Evolutionary conservation across 768 basidiomycete genomes (phyloP), one percentile per base, ranked within the genome.

Genomic region (Tricholoma furcatifolium): DNA sequence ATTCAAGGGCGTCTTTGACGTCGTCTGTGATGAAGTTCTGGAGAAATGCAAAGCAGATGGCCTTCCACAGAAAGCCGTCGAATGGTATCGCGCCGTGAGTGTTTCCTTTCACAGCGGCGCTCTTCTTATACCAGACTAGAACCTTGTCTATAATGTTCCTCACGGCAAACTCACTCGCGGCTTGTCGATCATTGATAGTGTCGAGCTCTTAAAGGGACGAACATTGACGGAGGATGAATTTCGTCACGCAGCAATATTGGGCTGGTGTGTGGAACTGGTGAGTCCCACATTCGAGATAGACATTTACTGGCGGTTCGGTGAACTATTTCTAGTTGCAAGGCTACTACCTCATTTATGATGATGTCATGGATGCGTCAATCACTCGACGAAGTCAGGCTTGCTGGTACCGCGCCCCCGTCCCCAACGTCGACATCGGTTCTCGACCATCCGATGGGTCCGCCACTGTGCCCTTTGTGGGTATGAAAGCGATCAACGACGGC

Each of bases 151-250:
- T 76, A 98, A 98, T 70, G n/a, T n/a, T n/a, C n/a, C n/a, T n/a
- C n/a, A n/a, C n/a, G n/a, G n/a, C n/a, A n/a, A n/a, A n/a, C n/a
- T 98, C 50, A 98, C 97, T 71, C 85, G 96, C 32, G 94, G 96
- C n/a, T 78, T 98, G 73, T 93, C 93, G 10, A 93, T 97, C 62
- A 88, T 94, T 43, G 96, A 98, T 70, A 90, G 91, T 3, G 89
- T 86, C 47, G 86, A 92, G 71, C 93, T 98, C 66, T 70, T 98
- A 55, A 84, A 87, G 54, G 91, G 88, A 1, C 74, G 82, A 2
- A 41, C 72, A 15, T 70, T 96, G 56, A 76, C 76, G 0, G 91
- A 93, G 0, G 84, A 90, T 5, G 94, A 98, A 72, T 98, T 96
- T 74, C 76, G 87, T 71, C 84, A 89, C 59, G 82, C 92, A 6